Conservation (phyloP, 148 eudicot genomes). For the Amaranthus palmeri region DNA sequence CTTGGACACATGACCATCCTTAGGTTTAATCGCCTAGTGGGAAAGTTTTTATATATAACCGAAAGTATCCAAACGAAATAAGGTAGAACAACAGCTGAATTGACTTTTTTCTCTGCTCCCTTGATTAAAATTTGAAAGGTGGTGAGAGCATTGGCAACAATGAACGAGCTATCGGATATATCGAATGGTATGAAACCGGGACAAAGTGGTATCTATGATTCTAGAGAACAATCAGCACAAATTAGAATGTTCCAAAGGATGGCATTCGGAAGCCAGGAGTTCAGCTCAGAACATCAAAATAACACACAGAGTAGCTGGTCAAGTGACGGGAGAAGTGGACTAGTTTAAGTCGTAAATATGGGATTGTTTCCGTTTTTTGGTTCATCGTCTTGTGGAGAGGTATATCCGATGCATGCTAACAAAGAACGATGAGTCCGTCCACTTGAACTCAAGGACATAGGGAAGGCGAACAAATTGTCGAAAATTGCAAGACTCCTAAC, state of each 20-base stretch:
- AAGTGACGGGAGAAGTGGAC: constrained; percentile 34
- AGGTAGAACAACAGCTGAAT: neutral
- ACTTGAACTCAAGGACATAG: neutral
- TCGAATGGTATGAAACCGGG: constrained; percentile 94
- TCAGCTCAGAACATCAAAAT: constrained; percentile 47
- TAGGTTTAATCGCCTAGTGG: too few relatives aligned
- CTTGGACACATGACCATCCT: too few relatives aligned
- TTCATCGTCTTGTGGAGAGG: constrained; percentile 6
- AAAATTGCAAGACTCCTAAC: neutral
- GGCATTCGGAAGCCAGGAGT: constrained; percentile 93
- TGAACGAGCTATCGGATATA: constrained; percentile 58
- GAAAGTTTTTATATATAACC: too few relatives aligned
- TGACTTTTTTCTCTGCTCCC: neutral
- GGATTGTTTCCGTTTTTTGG: neutral
- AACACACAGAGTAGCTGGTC: constrained; percentile 52
- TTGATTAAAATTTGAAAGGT: constrained; percentile 37
- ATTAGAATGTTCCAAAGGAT: constrained; percentile 82
- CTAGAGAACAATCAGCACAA: constrained; percentile 87
- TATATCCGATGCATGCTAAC: constrained; percentile 7
- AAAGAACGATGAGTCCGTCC: neutral
- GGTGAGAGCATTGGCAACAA: constrained; percentile 74
- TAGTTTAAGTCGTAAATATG: constrained; percentile 5
- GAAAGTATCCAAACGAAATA: too few relatives aligned
- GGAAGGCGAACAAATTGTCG: constrained; percentile 7
- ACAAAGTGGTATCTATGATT: constrained; percentile 60